Evolutionary conservation across 192 early-diverging fungal genomes (phyloP).

Genomic region (Backusella luteola): DNA sequence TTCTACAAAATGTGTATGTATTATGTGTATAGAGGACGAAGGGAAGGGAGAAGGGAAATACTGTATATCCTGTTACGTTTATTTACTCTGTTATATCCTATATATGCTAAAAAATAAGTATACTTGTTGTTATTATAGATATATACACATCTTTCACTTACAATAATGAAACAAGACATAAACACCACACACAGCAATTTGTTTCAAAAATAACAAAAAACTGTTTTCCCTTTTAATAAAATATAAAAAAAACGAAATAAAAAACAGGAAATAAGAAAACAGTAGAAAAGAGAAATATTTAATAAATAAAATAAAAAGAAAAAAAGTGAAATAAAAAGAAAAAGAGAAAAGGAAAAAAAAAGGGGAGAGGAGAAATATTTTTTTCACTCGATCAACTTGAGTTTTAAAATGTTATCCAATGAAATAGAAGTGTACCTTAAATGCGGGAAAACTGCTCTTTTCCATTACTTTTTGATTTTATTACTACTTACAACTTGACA

Average conservation of each 20-base stretch:
- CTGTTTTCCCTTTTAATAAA: neutral
- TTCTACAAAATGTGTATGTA: neutral
- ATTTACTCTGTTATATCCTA: neutral
- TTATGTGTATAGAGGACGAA: neutral
- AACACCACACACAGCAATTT: neutral
- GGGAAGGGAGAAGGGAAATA: neutral
- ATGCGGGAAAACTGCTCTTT: neutral
- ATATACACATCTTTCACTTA: neutral
- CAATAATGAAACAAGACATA: neutral
- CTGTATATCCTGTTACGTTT: neutral
- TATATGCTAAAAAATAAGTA: neutral
- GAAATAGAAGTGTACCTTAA: neutral
- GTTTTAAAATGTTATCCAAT: neutral
- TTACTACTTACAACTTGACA: neutral
- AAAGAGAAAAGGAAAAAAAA: constrained; percentile 14
- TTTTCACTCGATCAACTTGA: neutral
- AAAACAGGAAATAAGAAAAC: neutral
- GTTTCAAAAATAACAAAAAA: neutral
- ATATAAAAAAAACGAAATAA: neutral
- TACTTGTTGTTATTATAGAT: neutral
- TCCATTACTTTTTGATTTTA: neutral
- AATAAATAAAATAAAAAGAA: neutral
- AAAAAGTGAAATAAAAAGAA: neutral
- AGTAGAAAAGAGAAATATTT: neutral
- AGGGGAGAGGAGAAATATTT: constrained; percentile 11